Conservation (phyloP, 176 grass and related monocot genomes). For the Oryza australiensis region DNA sequence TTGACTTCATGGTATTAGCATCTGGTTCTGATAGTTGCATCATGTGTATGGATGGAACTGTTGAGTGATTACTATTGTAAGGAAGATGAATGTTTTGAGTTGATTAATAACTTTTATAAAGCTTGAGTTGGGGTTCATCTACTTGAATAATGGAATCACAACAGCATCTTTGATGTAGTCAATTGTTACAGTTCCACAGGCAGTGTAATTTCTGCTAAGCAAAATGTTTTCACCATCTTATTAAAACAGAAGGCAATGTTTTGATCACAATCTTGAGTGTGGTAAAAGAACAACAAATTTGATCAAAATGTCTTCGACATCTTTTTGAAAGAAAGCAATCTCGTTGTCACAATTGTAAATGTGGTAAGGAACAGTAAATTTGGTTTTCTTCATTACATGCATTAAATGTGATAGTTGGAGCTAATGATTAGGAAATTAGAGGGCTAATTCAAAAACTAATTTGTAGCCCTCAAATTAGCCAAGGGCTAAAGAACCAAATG, state of each 20-base stretch:
- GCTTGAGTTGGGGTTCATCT: slow-evolving; percentile 30
- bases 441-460: too few species aligned
- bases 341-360: not conserved
- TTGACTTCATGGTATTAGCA: too few species aligned
- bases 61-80: slow-evolving; percentile 6
- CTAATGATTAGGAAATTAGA: too few species aligned
- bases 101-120: slow-evolving; percentile 23
- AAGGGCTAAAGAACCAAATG: too few species aligned
- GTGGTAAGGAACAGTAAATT: not conserved
- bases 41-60: not conserved
- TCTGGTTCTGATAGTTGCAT: not conserved
- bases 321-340: not conserved
- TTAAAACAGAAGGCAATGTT: not conserved
- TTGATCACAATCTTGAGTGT: not conserved
- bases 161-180: slow-evolving; percentile 6
- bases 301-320: not conserved
- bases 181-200: not conserved
- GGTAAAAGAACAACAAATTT: not conserved
- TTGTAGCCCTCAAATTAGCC: too few species aligned
- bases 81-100: not conserved
- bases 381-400: not conserved
- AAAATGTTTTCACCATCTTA: not conserved
- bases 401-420: too few species aligned
- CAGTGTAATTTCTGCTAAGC: not conserved
- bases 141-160: slow-evolving; percentile 8